A percentile compares a stretch with the other conserved stretches of the same genome.
Conservation (phyloP, 768 basidiomycete genomes). For the Xerocomus brunneocitrinus region DNA sequence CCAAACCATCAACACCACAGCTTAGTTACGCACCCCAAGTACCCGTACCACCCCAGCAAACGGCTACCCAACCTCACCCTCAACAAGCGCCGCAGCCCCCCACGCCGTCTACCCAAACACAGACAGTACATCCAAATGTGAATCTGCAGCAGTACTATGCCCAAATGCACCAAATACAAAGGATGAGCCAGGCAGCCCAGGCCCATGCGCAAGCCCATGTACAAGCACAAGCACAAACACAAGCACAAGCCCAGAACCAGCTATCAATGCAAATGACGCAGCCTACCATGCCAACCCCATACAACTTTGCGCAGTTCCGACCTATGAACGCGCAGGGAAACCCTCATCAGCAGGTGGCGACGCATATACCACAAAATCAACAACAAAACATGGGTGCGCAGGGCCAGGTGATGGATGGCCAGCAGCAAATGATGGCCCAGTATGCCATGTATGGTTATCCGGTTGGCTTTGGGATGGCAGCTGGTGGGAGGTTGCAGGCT, state of each 20-base stretch:
- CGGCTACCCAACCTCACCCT: constrained; percentile 19
- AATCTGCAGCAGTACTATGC: constrained; percentile 20
- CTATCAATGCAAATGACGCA: constrained; percentile 24
- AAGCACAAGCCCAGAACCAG: constrained; percentile 23
- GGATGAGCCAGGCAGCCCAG: constrained; percentile 21
- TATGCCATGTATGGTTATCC: constrained; percentile 27
- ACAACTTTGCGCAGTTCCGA: constrained; percentile 35
- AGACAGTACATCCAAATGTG: constrained; percentile 15
- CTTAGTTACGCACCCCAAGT: constrained; percentile 21
- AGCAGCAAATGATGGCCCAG: constrained; percentile 30
- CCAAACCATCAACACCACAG: constrained; percentile 31
- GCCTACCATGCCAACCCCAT: constrained; percentile 23
- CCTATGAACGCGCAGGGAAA: constrained; percentile 27
- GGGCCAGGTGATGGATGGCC: constrained; percentile 22
- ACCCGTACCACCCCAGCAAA: constrained; percentile 18
- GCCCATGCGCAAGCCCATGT: constrained; percentile 18
- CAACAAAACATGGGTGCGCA: constrained; percentile 27
- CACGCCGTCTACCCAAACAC: constrained; percentile 16
- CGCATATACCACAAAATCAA: constrained; percentile 25
- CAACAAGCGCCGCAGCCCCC: constrained; percentile 23
- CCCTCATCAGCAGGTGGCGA: constrained; percentile 22
- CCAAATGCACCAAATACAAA: constrained; percentile 18
- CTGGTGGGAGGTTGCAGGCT: constrained; percentile 14
- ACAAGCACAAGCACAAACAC: constrained; percentile 20
- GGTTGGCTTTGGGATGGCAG: constrained; percentile 17